phyloP scores from a whole-genome alignment of 2,329 filamentous ascomycete genomes.

The Pseudopyrenochaeta lycopersici region DNA sequence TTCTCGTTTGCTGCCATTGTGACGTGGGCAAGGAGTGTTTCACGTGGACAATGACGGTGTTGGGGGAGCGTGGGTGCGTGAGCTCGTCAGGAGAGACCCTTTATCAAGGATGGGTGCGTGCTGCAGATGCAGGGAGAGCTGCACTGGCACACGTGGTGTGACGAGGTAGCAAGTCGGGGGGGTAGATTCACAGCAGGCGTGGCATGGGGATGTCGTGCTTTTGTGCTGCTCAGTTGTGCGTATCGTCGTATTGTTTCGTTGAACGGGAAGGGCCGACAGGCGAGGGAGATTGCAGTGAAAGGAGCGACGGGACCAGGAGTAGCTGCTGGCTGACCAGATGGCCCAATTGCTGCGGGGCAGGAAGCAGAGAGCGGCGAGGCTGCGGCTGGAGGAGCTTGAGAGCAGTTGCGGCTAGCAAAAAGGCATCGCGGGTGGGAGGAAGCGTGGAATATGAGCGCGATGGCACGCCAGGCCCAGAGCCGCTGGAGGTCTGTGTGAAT shows the following conservation, averaged over 20 bases:
- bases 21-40: conserved; percentile 19
- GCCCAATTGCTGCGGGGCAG: conserved; percentile 16
- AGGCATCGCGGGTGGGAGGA: conserved; percentile 15
- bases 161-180: conserved; percentile 12
- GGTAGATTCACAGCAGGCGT: conserved; percentile 21
- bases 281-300: conserved; percentile 12
- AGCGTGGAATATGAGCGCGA: conserved; percentile 18
- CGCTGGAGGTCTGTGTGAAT: conserved; percentile 26
- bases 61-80: conserved; percentile 9
- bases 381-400: conserved; percentile 13
- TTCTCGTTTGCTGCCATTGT: conserved; percentile 43
- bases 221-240: neutral
- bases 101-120: conserved; percentile 12
- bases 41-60: conserved; percentile 14
- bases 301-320: conserved; percentile 18
- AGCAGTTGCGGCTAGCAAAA: conserved; percentile 15
- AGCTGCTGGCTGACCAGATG: conserved; percentile 23
- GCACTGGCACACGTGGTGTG: conserved; percentile 13
- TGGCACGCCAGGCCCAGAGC: conserved; percentile 18
- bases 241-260: neutral
- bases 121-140: conserved; percentile 20
- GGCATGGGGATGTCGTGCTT: conserved; percentile 19
- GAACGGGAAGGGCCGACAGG: conserved; percentile 1
- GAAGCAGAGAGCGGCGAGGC: conserved; percentile 18
- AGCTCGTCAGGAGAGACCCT: conserved; percentile 17